phyloP scores from a whole-genome alignment of 2,329 filamentous ascomycete species.

The Colletotrichum tanaceti region DNA sequence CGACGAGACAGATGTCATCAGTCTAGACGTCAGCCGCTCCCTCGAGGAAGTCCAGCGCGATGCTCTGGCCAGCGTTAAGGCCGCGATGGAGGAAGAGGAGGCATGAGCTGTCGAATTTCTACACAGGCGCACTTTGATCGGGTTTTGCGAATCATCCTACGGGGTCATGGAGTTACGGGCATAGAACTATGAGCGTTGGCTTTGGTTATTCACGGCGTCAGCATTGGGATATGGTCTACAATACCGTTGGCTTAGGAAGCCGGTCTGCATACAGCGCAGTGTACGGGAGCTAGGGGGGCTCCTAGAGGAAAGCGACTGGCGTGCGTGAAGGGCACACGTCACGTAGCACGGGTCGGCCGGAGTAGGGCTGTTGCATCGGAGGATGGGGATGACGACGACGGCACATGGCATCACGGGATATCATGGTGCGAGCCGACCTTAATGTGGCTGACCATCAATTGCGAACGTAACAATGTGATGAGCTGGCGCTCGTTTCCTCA shows the following conservation, averaged over 20 bases:
- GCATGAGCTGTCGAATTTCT: not conserved
- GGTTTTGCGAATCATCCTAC: constrained; percentile 30
- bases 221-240: constrained; percentile 32
- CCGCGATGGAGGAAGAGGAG: constrained; percentile 58
- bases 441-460: not conserved
- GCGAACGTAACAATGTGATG: constrained; percentile 4
- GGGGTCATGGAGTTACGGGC: constrained; percentile 38
- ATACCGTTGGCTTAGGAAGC: constrained; percentile 26
- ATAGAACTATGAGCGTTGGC: constrained; percentile 38
- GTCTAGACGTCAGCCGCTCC: constrained; percentile 73
- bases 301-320: not conserved
- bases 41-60: constrained; percentile 70
- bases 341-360: not conserved
- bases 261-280: constrained; percentile 29
- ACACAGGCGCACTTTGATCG: constrained; percentile 15
- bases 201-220: constrained; percentile 32
- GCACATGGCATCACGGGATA: not conserved
- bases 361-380: not conserved
- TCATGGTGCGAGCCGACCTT: not conserved
- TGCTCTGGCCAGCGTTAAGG: constrained; percentile 67
- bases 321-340: constrained; percentile 1
- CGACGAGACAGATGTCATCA: constrained; percentile 78
- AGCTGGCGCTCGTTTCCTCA: constrained; percentile 24
- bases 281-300: not conserved
- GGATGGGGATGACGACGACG: not conserved